These are phyloP conservation scores for Zymoseptoria brevis DNA, from an alignment of 2,329 filamentous ascomycete genomes.

Conservation along the genomic window DNA sequence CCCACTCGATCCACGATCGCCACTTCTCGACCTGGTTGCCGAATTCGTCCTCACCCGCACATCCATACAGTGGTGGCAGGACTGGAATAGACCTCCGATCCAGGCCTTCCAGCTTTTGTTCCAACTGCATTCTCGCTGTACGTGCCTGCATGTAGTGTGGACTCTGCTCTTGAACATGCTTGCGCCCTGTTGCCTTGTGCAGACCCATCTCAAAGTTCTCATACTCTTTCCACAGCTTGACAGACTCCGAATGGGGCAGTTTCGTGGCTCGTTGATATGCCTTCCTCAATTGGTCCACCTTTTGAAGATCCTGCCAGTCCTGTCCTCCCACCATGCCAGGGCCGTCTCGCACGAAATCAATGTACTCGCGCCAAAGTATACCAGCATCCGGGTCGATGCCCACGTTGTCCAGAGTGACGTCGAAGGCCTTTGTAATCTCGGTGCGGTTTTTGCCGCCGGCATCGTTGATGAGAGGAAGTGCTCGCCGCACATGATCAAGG, in stretches of 20 bases:
- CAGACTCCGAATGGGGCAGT: conserved; percentile 75
- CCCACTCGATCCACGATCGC: conserved; percentile 93
- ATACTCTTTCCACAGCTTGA: conserved; percentile 92
- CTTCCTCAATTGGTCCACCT: conserved; percentile 89
- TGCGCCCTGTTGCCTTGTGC: conserved; percentile 88
- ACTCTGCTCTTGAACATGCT: conserved; percentile 88
- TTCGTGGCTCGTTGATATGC: conserved; percentile 85
- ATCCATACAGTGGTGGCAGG: conserved; percentile 75
- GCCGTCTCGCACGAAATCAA: conserved; percentile 82
- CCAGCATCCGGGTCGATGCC: conserved; percentile 88
- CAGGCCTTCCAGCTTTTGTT: conserved; percentile 74
- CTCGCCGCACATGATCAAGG: conserved; percentile 86
- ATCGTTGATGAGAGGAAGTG: conserved; percentile 80
- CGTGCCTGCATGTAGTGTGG: conserved; percentile 94
- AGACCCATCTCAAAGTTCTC: conserved; percentile 90
- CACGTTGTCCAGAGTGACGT: conserved; percentile 82
- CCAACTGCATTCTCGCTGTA: conserved; percentile 80
- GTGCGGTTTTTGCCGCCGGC: conserved; percentile 66
- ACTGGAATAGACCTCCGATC: conserved; percentile 69
- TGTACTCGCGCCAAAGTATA: conserved; percentile 86
- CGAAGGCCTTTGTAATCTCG: conserved; percentile 78
- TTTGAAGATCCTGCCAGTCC: conserved; percentile 94
- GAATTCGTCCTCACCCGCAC: conserved; percentile 80
- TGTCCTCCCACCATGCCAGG: conserved; percentile 72
- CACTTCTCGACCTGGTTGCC: conserved; percentile 76